Evolutionary conservation across 139 green algal genomes (phyloP).

Genomic region (Medakamo hakoo): DNA sequence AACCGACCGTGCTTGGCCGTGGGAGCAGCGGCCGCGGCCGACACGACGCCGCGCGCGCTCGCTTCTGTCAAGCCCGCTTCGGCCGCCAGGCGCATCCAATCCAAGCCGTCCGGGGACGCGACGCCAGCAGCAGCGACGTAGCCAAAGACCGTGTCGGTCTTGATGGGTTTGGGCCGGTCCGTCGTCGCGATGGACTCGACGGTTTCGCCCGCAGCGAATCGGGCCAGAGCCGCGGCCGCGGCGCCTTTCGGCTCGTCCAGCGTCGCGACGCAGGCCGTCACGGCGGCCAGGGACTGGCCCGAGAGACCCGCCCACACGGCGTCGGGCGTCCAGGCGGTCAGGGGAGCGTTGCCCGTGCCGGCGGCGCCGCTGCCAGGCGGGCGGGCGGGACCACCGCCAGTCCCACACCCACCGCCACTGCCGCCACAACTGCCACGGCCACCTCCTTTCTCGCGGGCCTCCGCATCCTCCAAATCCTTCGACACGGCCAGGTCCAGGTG

Average conservation of each 20-base stretch:
- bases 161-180: conserved; percentile 12
- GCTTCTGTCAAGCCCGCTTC: conserved; percentile 4
- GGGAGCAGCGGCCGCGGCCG: too few relatives aligned
- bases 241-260: conserved; percentile 7
- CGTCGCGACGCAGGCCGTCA: neutral
- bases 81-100: conserved; percentile 6
- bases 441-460: neutral
- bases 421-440: neutral
- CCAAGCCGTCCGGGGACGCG: conserved; percentile 6
- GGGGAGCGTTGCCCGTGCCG: conserved; percentile 10
- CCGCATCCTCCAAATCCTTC: neutral
- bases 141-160: conserved; percentile 7
- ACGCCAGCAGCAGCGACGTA: conserved; percentile 17
- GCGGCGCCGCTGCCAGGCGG: neutral
- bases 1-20: neutral
- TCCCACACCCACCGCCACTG: neutral
- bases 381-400: neutral
- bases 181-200: conserved; percentile 8
- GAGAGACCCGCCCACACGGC: too few relatives aligned
- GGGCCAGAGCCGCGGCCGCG: conserved; percentile 5
- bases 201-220: conserved; percentile 8
- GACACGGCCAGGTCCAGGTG: neutral
- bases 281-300: too few relatives aligned
- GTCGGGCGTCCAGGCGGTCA: too few relatives aligned
- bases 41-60: neutral